Evolutionary conservation across 441 rosid genomes (phyloP).

Genomic region (Populus hybrid): DNA sequence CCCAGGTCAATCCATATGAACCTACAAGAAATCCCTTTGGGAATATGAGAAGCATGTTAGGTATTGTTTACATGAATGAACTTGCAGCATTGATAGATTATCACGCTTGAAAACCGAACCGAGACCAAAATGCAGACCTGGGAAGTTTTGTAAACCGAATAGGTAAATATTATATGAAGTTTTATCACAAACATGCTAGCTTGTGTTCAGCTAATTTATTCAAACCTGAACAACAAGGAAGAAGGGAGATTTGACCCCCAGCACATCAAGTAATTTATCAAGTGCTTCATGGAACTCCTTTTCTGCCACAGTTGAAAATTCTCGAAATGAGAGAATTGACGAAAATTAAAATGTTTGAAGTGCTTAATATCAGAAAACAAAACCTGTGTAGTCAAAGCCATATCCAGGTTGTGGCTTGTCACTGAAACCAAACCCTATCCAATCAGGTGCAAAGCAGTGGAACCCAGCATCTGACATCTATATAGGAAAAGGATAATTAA

Average conservation of each 20-base stretch:
- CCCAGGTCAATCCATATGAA: slow-evolving; percentile 96
- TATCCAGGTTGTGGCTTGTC: slow-evolving; percentile 94
- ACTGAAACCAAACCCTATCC: slow-evolving; percentile 97
- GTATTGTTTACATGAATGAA: neutral
- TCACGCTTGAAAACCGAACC: neutral
- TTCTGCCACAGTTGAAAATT: slow-evolving; percentile 36
- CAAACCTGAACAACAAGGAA: slow-evolving; percentile 91
- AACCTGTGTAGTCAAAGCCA: slow-evolving; percentile 87
- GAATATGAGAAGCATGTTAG: slow-evolving; percentile 31
- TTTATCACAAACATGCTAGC: neutral
- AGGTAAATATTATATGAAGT: neutral
- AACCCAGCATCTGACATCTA: slow-evolving; percentile 86
- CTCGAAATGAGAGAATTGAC: slow-evolving; percentile 3
- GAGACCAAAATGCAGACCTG: neutral
- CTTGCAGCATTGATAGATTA: neutral
- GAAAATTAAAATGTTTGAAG: neutral
- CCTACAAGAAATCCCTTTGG: slow-evolving; percentile 93
- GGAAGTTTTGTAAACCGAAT: neutral
- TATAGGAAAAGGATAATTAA: slow-evolving; percentile 7
- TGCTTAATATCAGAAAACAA: slow-evolving; percentile 1
- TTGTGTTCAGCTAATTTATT: slow-evolving; percentile 9
- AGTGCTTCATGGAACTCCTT: slow-evolving; percentile 84
- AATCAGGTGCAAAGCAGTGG: slow-evolving; percentile 89
- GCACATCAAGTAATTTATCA: slow-evolving; percentile 52
- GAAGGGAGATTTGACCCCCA: slow-evolving; percentile 61